Percentiles rank a stretch among this genome's conserved stretches.
Evolutionary conservation across 2,329 filamentous ascomycete species (phyloP).

Genomic region (Cladosporium austrohemisphaericum): DNA sequence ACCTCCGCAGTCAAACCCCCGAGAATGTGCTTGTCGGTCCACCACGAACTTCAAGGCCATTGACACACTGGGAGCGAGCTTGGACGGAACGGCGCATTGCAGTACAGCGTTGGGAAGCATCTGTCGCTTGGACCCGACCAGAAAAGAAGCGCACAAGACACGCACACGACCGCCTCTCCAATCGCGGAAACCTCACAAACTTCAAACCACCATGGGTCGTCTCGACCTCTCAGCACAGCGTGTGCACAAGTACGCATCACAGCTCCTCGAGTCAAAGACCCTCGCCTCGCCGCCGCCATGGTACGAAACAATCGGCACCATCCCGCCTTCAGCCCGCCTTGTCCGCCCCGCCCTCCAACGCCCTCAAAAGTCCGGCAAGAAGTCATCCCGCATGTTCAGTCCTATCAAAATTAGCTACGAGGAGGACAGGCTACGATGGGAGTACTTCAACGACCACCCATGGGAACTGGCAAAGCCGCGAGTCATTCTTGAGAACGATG

Average conservation of each 20-base stretch:
- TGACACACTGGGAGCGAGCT: not conserved
- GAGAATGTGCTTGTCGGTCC: not conserved
- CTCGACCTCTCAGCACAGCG: constrained; percentile 50
- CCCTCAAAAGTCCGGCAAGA: constrained; percentile 49
- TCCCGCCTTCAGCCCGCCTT: constrained; percentile 59
- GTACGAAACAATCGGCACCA: constrained; percentile 54
- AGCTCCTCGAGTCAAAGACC: constrained; percentile 45
- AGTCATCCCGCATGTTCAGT: constrained; percentile 72
- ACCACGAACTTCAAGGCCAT: not conserved
- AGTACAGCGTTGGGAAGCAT: not conserved
- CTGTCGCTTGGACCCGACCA: not conserved
- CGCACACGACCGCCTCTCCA: not conserved
- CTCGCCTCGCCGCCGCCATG: constrained; percentile 48
- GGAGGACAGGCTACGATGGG: constrained; percentile 74
- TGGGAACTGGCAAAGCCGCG: constrained; percentile 93
- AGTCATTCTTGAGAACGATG: constrained; percentile 78
- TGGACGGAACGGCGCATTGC: not conserved
- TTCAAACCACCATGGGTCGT: constrained; percentile 45
- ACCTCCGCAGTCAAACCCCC: not conserved
- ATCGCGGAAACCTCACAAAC: not conserved
- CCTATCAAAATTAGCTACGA: constrained; percentile 74
- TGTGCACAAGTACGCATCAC: constrained; percentile 51
- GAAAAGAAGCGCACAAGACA: not conserved
- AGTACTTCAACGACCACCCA: constrained; percentile 90
- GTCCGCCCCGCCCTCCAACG: constrained; percentile 53